phyloP scores from a whole-genome alignment of 1,284 basidiomycete genomes.

The Trichosporon asahii region DNA sequence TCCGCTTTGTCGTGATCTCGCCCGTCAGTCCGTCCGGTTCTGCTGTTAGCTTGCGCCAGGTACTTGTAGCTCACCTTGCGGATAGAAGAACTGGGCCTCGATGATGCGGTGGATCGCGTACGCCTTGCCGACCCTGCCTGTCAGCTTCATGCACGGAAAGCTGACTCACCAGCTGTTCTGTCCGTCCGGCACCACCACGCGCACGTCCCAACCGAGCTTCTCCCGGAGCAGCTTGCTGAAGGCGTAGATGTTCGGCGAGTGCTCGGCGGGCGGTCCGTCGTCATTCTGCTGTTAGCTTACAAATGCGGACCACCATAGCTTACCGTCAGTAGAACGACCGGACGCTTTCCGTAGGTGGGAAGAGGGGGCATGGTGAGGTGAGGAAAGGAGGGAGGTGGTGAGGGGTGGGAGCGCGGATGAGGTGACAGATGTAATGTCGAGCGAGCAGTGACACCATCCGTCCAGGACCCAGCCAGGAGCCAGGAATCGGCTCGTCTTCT shows the following conservation, averaged over 20 bases:
- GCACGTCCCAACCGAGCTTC: slow-evolving; percentile 75
- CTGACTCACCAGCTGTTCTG: slow-evolving; percentile 80
- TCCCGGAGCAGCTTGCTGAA: slow-evolving; percentile 67
- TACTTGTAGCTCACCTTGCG: slow-evolving; percentile 57
- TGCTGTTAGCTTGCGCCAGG: slow-evolving; percentile 11
- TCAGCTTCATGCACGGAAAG: not conserved
- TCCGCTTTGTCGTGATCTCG: slow-evolving; percentile 61
- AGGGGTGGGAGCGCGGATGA: not conserved
- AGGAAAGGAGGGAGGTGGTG: not conserved
- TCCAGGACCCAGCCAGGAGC: not conserved
- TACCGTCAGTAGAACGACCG: slow-evolving; percentile 46
- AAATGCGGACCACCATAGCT: slow-evolving; percentile 3
- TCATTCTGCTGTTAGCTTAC: slow-evolving; percentile 55
- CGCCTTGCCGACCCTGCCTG: slow-evolving; percentile 63
- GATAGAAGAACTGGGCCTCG: slow-evolving; percentile 76
- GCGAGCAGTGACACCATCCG: slow-evolving; percentile 1
- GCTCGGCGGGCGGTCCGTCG: slow-evolving; percentile 71
- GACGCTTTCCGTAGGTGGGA: slow-evolving; percentile 34
- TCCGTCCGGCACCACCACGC: slow-evolving; percentile 78
- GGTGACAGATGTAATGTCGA: slow-evolving; percentile 1
- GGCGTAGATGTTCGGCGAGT: slow-evolving; percentile 77
- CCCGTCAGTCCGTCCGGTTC: slow-evolving; percentile 65
- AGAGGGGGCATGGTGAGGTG: slow-evolving; percentile 32
- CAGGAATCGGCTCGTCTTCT: not conserved
- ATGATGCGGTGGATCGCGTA: slow-evolving; percentile 78